Percentiles rank a stretch among this genome's conserved stretches.
These are phyloP conservation scores for Parmelia sp. DNA, from an alignment of 495 filamentous ascomycete species.

Conservation along the genomic window DNA sequence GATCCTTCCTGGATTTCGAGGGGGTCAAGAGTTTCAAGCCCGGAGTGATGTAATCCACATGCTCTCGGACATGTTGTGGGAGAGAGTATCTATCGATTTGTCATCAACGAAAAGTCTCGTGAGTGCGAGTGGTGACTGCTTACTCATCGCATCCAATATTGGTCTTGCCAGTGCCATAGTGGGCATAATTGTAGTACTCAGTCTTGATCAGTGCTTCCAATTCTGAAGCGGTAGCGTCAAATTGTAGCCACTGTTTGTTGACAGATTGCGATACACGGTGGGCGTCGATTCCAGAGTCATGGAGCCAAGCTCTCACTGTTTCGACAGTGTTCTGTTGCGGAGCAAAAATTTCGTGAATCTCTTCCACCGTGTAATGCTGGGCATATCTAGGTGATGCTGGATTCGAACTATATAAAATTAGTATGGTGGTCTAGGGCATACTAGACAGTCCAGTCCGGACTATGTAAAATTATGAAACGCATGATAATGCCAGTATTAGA, in stretches of 20 bases:
- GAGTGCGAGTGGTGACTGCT: background rate
- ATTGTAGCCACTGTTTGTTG: slow-evolving; percentile 43
- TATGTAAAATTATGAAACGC: too few species aligned
- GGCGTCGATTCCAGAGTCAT: slow-evolving; percentile 41
- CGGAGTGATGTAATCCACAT: slow-evolving; percentile 56
- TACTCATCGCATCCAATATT: slow-evolving; percentile 46
- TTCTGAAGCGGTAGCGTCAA: slow-evolving; percentile 47
- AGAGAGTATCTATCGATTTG: slow-evolving; percentile 40
- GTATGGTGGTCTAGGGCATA: too few species aligned
- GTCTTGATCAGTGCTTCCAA: slow-evolving; percentile 51
- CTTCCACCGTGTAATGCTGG: slow-evolving; percentile 43
- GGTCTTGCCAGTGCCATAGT: slow-evolving; percentile 38
- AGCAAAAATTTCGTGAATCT: slow-evolving; percentile 48
- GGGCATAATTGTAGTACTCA: slow-evolving; percentile 54
- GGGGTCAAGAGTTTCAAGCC: slow-evolving; percentile 31
- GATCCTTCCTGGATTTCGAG: slow-evolving; percentile 21
- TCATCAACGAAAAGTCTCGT: background rate
- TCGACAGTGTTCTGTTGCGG: slow-evolving; percentile 38
- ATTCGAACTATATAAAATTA: too few species aligned
- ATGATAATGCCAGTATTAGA: too few species aligned
- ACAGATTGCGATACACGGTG: slow-evolving; percentile 43
- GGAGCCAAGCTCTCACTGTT: slow-evolving; percentile 45
- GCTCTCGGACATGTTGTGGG: slow-evolving; percentile 42
- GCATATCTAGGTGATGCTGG: slow-evolving; percentile 47
- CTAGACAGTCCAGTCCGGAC: too few species aligned